Base-by-base conservation (phyloP, 1,284 basidiomycete species). In the Ceratobasidium sp. region DNA sequence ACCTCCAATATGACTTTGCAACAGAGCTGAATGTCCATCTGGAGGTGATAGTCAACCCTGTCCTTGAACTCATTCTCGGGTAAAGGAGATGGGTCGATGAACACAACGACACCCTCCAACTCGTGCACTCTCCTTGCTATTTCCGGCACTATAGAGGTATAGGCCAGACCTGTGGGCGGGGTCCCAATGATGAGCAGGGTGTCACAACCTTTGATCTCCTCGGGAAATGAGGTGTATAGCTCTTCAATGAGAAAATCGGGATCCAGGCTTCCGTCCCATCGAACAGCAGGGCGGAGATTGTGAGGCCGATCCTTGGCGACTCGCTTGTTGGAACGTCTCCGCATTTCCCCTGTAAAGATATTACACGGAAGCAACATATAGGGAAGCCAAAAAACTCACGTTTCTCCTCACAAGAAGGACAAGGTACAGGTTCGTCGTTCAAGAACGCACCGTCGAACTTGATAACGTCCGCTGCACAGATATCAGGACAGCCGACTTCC, bases 101-200 rank as follows among this genome's bases (percentile, higher is more conserved):
- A 56, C 9, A 56, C 52, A 9, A 56, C 52, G 13, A 19, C 52
- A 9, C 52, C 52, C 8, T 56, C 52, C 8, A 56, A 56, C 9
- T 56, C 52, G 25, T 56, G 52, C 25, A 56, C 52, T 9, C 9
- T 17, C 11, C 52, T 8, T 17, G 52, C 52, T 8, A 56, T 29
- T 19, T 56, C 52, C n/a, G 52, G 52, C 13, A 56, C n/a, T 22
- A 56, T 11, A 29, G n/a, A 11, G 11, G 9, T 11, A 56, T 56
- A 56, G 8, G 52, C 52, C 7, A 56, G n/a, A 11, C 52, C 52
- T 8, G 13, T 22, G n/a, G 52, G 52, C 19, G 52, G n/a, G 7
- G 52, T n/a, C 8, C 52, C 52, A n/a, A 56, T n/a, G 25, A 56
- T 56, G 52, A 56, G 52, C 25, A 56, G 52, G 52, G 52, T 56